Conservation (phyloP, 495 filamentous ascomycete species). For the Xylaria telfairii region DNA sequence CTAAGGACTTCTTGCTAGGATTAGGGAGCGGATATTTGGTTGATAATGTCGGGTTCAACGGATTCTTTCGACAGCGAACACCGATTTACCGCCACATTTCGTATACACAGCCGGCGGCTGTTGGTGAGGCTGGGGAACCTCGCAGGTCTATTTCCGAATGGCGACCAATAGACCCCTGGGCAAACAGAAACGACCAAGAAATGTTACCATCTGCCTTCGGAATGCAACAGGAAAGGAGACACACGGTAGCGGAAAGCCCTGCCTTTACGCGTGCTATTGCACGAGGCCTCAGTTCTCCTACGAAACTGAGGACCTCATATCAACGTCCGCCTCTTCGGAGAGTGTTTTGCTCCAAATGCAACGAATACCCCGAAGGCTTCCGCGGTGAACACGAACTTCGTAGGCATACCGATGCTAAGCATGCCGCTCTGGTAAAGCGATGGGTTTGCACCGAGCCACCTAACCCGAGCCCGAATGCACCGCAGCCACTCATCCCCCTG, state of each 20-base stretch:
- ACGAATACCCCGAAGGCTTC: constrained; percentile 85
- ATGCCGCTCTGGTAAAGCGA: constrained; percentile 73
- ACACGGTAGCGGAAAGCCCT: constrained; percentile 55
- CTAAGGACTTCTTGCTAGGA: constrained; percentile 51
- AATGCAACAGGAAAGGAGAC: constrained; percentile 48
- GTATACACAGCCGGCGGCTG: constrained; percentile 41
- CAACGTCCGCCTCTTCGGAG: constrained; percentile 78
- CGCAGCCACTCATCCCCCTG: constrained; percentile 69
- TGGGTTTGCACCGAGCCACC: constrained; percentile 72
- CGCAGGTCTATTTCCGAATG: constrained; percentile 52
- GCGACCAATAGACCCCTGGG: constrained; percentile 50
- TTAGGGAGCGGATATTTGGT: constrained; percentile 53
- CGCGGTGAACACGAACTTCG: constrained; percentile 93
- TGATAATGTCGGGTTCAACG: constrained; percentile 46
- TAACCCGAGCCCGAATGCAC: constrained; percentile 44
- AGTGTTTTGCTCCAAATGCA: constrained; percentile 78
- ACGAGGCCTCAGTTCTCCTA: constrained; percentile 48
- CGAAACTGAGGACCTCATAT: constrained; percentile 73
- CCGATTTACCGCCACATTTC: constrained; percentile 42
- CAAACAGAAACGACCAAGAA: constrained; percentile 34
- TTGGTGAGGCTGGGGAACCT: constrained; percentile 40
- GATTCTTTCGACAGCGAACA: constrained; percentile 52
- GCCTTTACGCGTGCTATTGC: constrained; percentile 46
- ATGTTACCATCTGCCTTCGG: constrained; percentile 39
- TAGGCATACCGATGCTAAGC: constrained; percentile 83